Evolutionary conservation across 2,329 filamentous ascomycete genomes (phyloP).

Genomic region (Monilinia fructigena): DNA sequence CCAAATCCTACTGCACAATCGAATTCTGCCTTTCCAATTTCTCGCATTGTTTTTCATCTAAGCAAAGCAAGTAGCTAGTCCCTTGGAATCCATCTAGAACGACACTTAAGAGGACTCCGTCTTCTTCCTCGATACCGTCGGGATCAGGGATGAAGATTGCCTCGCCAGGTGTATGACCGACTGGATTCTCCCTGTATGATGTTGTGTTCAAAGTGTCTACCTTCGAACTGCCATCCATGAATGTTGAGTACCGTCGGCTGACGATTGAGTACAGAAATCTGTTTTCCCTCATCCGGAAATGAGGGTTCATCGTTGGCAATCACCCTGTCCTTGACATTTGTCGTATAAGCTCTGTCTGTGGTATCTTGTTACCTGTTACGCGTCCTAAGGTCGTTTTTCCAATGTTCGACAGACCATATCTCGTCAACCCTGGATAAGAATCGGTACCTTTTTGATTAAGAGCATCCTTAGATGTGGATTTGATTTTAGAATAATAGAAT

Average conservation of each 20-base stretch:
- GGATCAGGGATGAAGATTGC: conserved; percentile 63
- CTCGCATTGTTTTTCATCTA: conserved; percentile 58
- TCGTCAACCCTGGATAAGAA: conserved; percentile 40
- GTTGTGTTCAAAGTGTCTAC: conserved; percentile 57
- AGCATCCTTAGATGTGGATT: conserved; percentile 47
- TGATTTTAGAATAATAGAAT: conserved; percentile 69
- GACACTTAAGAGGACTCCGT: conserved; percentile 51
- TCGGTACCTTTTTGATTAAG: conserved; percentile 45
- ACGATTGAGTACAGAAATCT: conserved; percentile 61
- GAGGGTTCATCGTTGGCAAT: conserved; percentile 64
- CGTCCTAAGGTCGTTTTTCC: neutral
- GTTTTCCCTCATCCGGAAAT: conserved; percentile 43
- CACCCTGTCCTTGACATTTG: conserved; percentile 56
- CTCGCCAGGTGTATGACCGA: conserved; percentile 66
- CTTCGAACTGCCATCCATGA: conserved; percentile 64
- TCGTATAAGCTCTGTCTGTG: conserved; percentile 42
- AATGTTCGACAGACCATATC: conserved; percentile 29
- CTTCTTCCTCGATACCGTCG: conserved; percentile 54
- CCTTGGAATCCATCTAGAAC: conserved; percentile 60
- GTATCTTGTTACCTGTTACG: neutral
- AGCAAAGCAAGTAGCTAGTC: conserved; percentile 63
- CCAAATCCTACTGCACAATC: conserved; percentile 60
- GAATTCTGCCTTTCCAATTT: conserved; percentile 63
- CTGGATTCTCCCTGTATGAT: conserved; percentile 55
- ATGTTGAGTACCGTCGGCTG: conserved; percentile 56